Base-by-base conservation (phyloP, 2,329 filamentous ascomycete genomes). In the Leptographium wingfieldii region DNA sequence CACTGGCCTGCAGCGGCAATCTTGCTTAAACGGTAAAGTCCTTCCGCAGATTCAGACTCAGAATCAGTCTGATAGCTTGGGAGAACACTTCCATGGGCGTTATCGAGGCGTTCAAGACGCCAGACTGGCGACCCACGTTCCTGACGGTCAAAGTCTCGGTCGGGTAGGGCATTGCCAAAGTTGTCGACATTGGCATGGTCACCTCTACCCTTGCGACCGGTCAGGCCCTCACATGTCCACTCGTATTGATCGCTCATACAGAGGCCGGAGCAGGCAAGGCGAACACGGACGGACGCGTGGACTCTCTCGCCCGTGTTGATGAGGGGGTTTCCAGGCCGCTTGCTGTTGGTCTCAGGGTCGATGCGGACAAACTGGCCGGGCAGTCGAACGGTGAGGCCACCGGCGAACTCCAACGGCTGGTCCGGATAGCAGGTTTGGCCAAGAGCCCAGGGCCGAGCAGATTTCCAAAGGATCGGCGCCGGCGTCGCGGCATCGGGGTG, bases 251-350 rank as follows among this genome's bases (percentile, higher is more conserved):
- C 74, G 59, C 75, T 72, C 29, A 73, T 57, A 35, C 62, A 65
- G 54, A 72, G 58, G 0, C 70, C 70, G 2, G 59, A 63, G 22
- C 69, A 68, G 1, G 65, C 66, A 11, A 71, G 58, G 12, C 70
- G 57, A 19, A 72, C 66, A 11, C 70, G 61, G 29, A 69, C 70
- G 12, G 63, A 65, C 12, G 62, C 64, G 49, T 72, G 70, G 9
- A 76, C 68, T 19, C 72, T 66, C 65, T 76, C 74, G 59, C 68
- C 67, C 0, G 73, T 76, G 52, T 71, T 66, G 3, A 69, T 59
- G 60, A 76, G 66, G 6, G 71, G 71, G 57, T 72, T 65, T 12
- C 65, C 61, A 0, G 71, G 73, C 31, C 69, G 67, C n/a, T 66
- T 59, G 1, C 54, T 14, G 57, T 74, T 74, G 7, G 68, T 72